Conservation (phyloP, 2,329 filamentous ascomycete genomes). For the Rosellinia necatrix region DNA sequence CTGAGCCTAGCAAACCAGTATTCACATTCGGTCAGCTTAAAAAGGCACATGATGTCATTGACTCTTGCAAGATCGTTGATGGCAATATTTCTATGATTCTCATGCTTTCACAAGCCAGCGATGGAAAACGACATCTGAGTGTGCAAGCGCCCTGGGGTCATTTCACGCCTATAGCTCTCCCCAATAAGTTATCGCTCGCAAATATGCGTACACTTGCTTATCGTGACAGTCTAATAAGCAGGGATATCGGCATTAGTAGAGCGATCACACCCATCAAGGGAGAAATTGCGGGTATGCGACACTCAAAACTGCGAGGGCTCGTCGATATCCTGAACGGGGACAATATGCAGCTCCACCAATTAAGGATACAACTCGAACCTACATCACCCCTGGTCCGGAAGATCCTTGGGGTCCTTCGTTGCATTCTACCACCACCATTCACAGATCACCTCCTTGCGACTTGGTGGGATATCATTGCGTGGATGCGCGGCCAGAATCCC, state of each 20-base stretch:
- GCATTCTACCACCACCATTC: constrained; percentile 63
- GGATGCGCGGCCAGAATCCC: constrained; percentile 60
- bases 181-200: constrained; percentile 59
- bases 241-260: constrained; percentile 55
- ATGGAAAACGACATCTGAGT: constrained; percentile 69
- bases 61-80: constrained; percentile 74
- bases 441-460: constrained; percentile 66
- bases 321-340: constrained; percentile 70
- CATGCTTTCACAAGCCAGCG: constrained; percentile 67
- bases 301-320: constrained; percentile 62
- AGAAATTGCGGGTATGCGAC: constrained; percentile 58
- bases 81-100: constrained; percentile 70
- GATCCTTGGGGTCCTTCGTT: constrained; percentile 65
- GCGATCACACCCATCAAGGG: constrained; percentile 53
- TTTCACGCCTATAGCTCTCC: constrained; percentile 68
- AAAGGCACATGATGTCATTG: constrained; percentile 69
- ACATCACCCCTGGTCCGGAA: constrained; percentile 64
- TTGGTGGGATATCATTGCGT: constrained; percentile 77
- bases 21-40: constrained; percentile 56
- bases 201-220: constrained; percentile 65
- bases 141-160: constrained; percentile 77
- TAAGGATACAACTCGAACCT: constrained; percentile 71
- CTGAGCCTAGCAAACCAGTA: constrained; percentile 45
- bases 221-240: constrained; percentile 54
- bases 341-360: constrained; percentile 62